Conservation (phyloP, 345 rosid species). For the Camelina laxa region DNA sequence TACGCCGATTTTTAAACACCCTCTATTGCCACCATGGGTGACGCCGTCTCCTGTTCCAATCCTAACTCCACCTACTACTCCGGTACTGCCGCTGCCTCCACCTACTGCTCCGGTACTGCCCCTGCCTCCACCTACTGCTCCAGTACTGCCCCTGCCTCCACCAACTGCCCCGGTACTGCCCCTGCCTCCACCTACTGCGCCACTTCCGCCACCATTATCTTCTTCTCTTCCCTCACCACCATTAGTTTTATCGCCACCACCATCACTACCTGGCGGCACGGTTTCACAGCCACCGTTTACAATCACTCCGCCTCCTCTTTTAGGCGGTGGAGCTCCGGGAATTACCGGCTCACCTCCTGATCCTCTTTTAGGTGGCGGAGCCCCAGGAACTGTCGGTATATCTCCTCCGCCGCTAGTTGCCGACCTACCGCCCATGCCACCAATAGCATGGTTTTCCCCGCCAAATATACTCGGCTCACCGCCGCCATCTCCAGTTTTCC, state of each 20-base stretch:
- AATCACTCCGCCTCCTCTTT: slow-evolving; percentile 23
- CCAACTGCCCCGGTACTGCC: slow-evolving; percentile 36
- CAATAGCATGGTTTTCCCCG: slow-evolving; percentile 35
- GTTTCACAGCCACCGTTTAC: slow-evolving; percentile 37
- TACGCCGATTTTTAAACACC: slow-evolving; percentile 21
- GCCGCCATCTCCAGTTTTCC: slow-evolving; percentile 16
- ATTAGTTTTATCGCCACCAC: slow-evolving; percentile 41
- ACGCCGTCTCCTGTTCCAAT: slow-evolving; percentile 30
- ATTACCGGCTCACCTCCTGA: not conserved
- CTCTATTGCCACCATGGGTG: slow-evolving; percentile 26
- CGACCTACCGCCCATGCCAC: slow-evolving; percentile 35
- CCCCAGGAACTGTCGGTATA: not conserved
- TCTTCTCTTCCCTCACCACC: slow-evolving; percentile 41
- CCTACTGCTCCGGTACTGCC: slow-evolving; percentile 21
- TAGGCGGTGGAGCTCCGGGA: slow-evolving; percentile 16
- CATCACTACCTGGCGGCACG: slow-evolving; percentile 15
- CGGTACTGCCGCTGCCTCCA: no score
- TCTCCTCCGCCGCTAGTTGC: slow-evolving; percentile 6
- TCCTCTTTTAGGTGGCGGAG: slow-evolving; percentile 10
- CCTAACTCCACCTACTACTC: slow-evolving; percentile 26
- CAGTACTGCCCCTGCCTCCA: slow-evolving; percentile 21
- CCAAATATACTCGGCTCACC: slow-evolving; percentile 19
- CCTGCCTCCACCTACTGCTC: slow-evolving; percentile 34
- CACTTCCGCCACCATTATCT: slow-evolving; percentile 39
- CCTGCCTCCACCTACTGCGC: slow-evolving; percentile 37